These are phyloP conservation scores for Novymonas esmeraldas DNA, from an alignment of 208 protist genomes.

Conservation along the genomic window DNA sequence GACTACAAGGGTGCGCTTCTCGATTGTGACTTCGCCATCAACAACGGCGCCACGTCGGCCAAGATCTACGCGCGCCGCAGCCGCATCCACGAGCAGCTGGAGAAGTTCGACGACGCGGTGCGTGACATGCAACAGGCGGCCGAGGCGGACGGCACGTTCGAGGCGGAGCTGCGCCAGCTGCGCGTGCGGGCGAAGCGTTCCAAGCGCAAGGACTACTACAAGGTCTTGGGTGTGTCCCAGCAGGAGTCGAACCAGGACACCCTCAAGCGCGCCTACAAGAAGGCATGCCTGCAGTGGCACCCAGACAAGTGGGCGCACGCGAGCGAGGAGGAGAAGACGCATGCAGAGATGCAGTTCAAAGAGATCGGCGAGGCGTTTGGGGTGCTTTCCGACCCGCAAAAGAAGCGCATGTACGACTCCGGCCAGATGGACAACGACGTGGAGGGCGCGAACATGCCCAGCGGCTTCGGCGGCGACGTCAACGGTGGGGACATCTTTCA, in stretches of 20 bases:
- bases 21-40: conserved; percentile 93
- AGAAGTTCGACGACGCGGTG: conserved; percentile 87
- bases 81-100: conserved; percentile 78
- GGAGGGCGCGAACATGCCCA: conserved; percentile 49
- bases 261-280: conserved; percentile 89
- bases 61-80: conserved; percentile 91
- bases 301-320: conserved; percentile 92
- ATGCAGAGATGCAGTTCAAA: conserved; percentile 90
- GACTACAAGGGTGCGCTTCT: conserved; percentile 86
- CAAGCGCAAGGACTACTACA: conserved; percentile 93
- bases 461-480: conserved; percentile 22
- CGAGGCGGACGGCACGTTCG: conserved; percentile 67
- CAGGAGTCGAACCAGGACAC: conserved; percentile 68
- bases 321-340: conserved; percentile 65
- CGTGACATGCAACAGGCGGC: conserved; percentile 87
- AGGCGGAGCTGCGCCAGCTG: conserved; percentile 58
- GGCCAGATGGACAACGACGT: conserved; percentile 89
- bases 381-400: conserved; percentile 87
- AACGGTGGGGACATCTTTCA: conserved; percentile 48
- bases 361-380: conserved; percentile 86
- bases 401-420: conserved; percentile 91
- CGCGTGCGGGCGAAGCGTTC: conserved; percentile 64
- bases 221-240: conserved; percentile 74
- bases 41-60: conserved; percentile 74
- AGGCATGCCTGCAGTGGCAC: conserved; percentile 89